phyloP scores from a whole-genome alignment of 2,329 filamentous ascomycete species.

The Colletotrichum brevisporum region DNA sequence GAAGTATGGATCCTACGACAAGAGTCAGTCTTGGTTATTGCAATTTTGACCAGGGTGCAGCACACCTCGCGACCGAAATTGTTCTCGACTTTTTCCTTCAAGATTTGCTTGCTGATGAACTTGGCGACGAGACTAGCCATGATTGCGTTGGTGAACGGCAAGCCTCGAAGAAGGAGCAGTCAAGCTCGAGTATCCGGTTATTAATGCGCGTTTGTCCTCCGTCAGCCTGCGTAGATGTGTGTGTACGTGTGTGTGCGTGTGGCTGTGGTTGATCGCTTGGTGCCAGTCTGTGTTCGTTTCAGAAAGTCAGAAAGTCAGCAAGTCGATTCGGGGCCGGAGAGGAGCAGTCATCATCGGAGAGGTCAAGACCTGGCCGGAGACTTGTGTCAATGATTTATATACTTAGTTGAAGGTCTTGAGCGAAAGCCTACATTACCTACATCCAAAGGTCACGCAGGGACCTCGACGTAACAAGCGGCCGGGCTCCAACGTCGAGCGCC shows the following conservation, averaged over 20 bases:
- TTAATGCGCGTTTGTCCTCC: no score
- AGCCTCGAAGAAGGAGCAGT: not conserved
- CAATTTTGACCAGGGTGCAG: not conserved
- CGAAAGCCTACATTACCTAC: constrained; percentile 23
- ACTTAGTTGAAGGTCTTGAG: not conserved
- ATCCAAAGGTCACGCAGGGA: constrained; percentile 9
- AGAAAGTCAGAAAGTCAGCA: no score
- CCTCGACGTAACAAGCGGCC: constrained; percentile 16
- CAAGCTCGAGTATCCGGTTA: not conserved
- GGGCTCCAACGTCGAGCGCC: constrained; percentile 2
- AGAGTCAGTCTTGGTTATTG: constrained; percentile 43
- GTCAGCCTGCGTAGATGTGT: no score
- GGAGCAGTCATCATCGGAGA: no score
- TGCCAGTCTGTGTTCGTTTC: no score
- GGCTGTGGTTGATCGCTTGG: no score
- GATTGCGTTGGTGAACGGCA: constrained; percentile 26
- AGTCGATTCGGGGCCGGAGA: no score
- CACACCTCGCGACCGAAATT: constrained; percentile 70
- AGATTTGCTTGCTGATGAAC: constrained; percentile 68
- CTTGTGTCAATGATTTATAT: not conserved
- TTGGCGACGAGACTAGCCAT: constrained; percentile 71
- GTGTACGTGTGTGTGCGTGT: no score
- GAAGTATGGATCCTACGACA: constrained; percentile 86
- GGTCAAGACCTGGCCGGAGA: not conserved
- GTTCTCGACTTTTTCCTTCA: constrained; percentile 70